Evolutionary conservation across 164 flowering plant species (phyloP), one percentile per base, ranked within the genome.

Genomic region (Cinnamomum micranthum): DNA sequence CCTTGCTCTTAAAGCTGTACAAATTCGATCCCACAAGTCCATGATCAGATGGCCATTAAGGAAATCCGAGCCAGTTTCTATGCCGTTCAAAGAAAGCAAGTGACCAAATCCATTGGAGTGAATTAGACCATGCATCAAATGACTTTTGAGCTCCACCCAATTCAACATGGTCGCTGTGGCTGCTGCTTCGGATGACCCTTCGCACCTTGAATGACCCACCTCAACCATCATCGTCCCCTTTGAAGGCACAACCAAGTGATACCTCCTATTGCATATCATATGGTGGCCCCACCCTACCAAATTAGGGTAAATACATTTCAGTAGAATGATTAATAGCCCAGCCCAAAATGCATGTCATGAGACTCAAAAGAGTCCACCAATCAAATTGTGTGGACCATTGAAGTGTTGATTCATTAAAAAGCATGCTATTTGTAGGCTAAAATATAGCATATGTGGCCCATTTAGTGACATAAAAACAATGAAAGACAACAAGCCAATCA

Each of bases 51-150:
- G 79, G 0, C 99, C 99, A 20, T 88, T 59, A 78, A 71, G 19
- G 33, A 92, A 79, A 41, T 85, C 86, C 0, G 97, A 90, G n/a
- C 92, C 90, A 11, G 68, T 80, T 68, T 93, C 97, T 17, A 84
- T 17, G 22, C 98, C 97, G 72, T 93, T 92, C 52, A 94, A 41
- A 76, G 85, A 84, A 12, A 93, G 86, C 85, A 95, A 84, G 83
- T 95, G 99, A 14, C 97, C 99, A 50, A 89, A 93, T 3, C 99
- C 99, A 77, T 92, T 92, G 62, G 91, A 88, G 81, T 95, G 99
- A 68, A 95, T 83, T 31, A 93, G 91, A 62, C 97, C 99, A 82
- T 95, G 97, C 87, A 95, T 69, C n/a, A 80, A 71, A 78, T 95
- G 95, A 51, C 90, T 86, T 25, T 85, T 80, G 71, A 81, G 65